These are phyloP conservation scores for Periglandula ipomoeae DNA, from an alignment of 2,329 filamentous ascomycete species.

Conservation along the genomic window DNA sequence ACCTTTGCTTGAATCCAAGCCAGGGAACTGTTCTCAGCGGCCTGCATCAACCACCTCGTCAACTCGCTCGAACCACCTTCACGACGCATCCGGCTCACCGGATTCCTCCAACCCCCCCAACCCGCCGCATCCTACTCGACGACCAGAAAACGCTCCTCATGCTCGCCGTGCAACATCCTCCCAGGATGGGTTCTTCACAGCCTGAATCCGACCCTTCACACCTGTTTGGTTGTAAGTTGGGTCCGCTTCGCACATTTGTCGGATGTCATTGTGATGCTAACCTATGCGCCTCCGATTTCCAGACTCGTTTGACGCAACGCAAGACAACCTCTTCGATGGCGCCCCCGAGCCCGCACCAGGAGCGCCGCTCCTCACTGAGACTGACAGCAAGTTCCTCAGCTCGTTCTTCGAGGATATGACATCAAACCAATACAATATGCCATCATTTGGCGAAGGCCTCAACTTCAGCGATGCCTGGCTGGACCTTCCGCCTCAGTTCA, in stretches of 20 bases:
- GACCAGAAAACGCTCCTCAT: conserved; percentile 36
- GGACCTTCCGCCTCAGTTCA: conserved; percentile 54
- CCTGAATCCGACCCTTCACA: conserved; percentile 41
- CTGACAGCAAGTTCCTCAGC: conserved; percentile 48
- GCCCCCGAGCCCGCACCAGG: conserved; percentile 54
- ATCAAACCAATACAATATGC: conserved; percentile 38
- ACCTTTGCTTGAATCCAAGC: neutral
- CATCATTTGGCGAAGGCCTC: conserved; percentile 42
- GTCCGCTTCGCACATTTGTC: too few relatives aligned
- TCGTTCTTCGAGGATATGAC: conserved; percentile 48
- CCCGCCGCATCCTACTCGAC: conserved; percentile 2
- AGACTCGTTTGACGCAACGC: conserved; percentile 37
- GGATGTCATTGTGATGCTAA: conserved; percentile 6
- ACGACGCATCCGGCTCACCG: conserved; percentile 1
- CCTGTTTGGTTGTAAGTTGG: conserved; percentile 58
- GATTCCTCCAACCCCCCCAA: neutral
- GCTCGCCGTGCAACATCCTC: conserved; percentile 44
- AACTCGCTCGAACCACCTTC: neutral
- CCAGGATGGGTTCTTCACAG: conserved; percentile 51
- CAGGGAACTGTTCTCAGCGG: neutral
- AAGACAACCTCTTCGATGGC: conserved; percentile 37
- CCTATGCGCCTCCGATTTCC: conserved; percentile 8
- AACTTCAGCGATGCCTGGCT: conserved; percentile 43
- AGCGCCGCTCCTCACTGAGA: conserved; percentile 55
- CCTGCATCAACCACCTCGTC: neutral